These are phyloP conservation scores for Geosmithia flava DNA, from an alignment of 2,329 filamentous ascomycete genomes.

Conservation along the genomic window DNA sequence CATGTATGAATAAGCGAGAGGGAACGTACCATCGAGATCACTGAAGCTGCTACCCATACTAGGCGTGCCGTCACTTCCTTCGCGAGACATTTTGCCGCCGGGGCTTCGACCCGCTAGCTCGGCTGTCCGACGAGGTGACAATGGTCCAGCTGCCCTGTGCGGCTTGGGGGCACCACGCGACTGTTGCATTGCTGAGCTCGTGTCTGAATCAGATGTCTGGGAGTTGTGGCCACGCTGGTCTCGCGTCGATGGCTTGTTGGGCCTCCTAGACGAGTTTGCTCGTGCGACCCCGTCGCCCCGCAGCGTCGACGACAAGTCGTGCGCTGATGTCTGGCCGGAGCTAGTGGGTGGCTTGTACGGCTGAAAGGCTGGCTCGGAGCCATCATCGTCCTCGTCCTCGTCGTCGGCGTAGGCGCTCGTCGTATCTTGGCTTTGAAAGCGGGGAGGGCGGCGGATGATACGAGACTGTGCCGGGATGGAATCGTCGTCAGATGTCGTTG, in stretches of 20 bases:
- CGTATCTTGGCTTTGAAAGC: constrained; percentile 27
- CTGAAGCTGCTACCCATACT: constrained; percentile 82
- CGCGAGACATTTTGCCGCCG: constrained; percentile 36
- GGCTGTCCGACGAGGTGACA: constrained; percentile 46
- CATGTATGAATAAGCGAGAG: not conserved
- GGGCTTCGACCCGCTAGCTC: constrained; percentile 46
- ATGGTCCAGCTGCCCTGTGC: constrained; percentile 25
- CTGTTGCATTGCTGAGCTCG: constrained; percentile 34
- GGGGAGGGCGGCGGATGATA: constrained; percentile 46
- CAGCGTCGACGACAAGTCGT: constrained; percentile 40
- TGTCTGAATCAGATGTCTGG: constrained; percentile 52
- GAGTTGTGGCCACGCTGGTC: constrained; percentile 27
- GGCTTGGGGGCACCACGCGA: constrained; percentile 17
- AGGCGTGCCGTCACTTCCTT: constrained; percentile 60
- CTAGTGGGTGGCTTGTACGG: constrained; percentile 26
- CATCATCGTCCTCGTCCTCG: constrained; percentile 29
- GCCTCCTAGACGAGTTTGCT: constrained; percentile 13
- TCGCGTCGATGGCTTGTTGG: constrained; percentile 9
- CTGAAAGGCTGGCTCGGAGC: constrained; percentile 43
- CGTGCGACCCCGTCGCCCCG: constrained; percentile 25
- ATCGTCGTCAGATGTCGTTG: constrained; percentile 30
- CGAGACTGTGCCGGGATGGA: constrained; percentile 44
- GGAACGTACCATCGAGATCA: constrained; percentile 58
- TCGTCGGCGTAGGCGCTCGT: constrained; percentile 33
- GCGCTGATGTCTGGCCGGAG: constrained; percentile 19